These are phyloP conservation scores for Gremmenia infestans DNA, from an alignment of 2,329 filamentous ascomycete genomes.

Conservation along the genomic window DNA sequence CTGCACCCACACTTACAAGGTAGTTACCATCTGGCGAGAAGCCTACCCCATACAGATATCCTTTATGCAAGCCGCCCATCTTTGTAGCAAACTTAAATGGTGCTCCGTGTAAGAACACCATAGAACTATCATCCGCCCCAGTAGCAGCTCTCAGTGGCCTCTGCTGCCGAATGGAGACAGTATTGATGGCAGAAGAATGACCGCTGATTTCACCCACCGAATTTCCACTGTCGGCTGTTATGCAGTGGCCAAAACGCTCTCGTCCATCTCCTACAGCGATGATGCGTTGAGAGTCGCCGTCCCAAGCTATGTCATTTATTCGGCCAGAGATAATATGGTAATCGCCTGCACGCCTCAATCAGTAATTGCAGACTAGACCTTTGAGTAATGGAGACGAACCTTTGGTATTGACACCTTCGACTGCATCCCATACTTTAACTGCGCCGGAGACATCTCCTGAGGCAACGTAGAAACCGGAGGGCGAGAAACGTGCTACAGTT, in stretches of 20 bases:
- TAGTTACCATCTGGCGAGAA: slow-evolving; percentile 84
- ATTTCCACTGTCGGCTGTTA: slow-evolving; percentile 94
- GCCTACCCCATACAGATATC: slow-evolving; percentile 81
- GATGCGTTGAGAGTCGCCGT: slow-evolving; percentile 91
- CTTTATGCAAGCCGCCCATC: slow-evolving; percentile 71
- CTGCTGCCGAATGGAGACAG: slow-evolving; percentile 83
- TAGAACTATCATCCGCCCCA: slow-evolving; percentile 80
- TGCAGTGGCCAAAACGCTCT: slow-evolving; percentile 88
- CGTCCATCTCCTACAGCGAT: slow-evolving; percentile 95
- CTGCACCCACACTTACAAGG: slow-evolving; percentile 87
- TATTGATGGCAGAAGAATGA: slow-evolving; percentile 86
- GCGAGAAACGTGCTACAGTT: slow-evolving; percentile 89
- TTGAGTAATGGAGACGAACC: slow-evolving; percentile 7
- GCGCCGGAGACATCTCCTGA: slow-evolving; percentile 81
- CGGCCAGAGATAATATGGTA: slow-evolving; percentile 91
- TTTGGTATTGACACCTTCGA: slow-evolving; percentile 79
- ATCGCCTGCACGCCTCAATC: slow-evolving; percentile 50
- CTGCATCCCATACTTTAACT: slow-evolving; percentile 89
- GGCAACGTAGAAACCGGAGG: slow-evolving; percentile 90
- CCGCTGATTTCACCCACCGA: slow-evolving; percentile 91
- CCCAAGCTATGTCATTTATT: slow-evolving; percentile 96
- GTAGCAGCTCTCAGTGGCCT: slow-evolving; percentile 88
- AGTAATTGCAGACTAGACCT: neutral
- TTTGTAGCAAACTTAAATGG: slow-evolving; percentile 97
- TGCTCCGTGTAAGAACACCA: slow-evolving; percentile 89